These are phyloP conservation scores for Polytrichum commune DNA, from an alignment of 225 moss, liverwort and hornwort genomes.

Conservation along the genomic window DNA sequence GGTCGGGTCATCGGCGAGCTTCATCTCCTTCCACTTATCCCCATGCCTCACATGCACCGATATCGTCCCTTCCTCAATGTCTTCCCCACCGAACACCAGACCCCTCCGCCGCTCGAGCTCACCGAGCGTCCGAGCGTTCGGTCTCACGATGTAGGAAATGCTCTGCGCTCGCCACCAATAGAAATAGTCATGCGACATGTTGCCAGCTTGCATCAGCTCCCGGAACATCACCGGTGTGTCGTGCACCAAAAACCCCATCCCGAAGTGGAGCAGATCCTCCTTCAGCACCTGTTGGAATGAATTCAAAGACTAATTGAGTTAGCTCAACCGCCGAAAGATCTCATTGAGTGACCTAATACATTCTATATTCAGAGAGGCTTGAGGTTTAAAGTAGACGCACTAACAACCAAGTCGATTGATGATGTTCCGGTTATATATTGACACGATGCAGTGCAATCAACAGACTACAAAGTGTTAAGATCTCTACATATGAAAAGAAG, in stretches of 20 bases:
- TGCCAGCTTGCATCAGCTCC: neutral
- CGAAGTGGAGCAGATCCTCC: slow-evolving; percentile 9
- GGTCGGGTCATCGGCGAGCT: slow-evolving; percentile 9
- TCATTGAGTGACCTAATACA: too few species aligned
- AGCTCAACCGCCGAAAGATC: too few species aligned
- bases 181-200: neutral
- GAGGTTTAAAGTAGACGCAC: too few species aligned
- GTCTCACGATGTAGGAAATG: slow-evolving; percentile 31
- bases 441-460: too few species aligned
- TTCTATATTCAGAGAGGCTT: too few species aligned
- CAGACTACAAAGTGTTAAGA: too few species aligned
- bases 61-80: slow-evolving; percentile 18
- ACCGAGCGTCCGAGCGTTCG: slow-evolving; percentile 8
- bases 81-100: neutral
- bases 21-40: slow-evolving; percentile 29
- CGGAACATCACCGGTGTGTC: slow-evolving; percentile 17
- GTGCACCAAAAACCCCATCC: slow-evolving; percentile 21
- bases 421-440: too few species aligned
- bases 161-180: slow-evolving; percentile 51
- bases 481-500: too few species aligned
- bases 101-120: slow-evolving; percentile 20
- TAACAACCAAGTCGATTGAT: too few species aligned
- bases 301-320: too few species aligned
- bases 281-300: slow-evolving; percentile 5
- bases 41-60: slow-evolving; percentile 38